phyloP scores from a whole-genome alignment of 2,329 filamentous ascomycete species.

The Cucurbitaria berberidis region DNA sequence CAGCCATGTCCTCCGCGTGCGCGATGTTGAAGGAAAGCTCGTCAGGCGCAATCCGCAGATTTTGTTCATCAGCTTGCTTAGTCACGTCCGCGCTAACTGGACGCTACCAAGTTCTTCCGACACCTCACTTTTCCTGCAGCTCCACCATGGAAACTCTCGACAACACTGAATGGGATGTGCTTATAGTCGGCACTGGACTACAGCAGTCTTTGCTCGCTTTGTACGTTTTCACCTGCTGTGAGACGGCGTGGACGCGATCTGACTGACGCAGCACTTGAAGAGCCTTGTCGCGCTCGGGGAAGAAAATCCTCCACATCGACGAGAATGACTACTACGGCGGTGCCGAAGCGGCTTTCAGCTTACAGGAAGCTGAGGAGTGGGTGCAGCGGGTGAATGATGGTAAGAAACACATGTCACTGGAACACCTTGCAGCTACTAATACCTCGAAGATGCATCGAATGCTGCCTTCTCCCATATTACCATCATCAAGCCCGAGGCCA shows the following conservation, averaged over 20 bases:
- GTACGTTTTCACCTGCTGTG: slow-evolving; percentile 49
- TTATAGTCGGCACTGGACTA: slow-evolving; percentile 60
- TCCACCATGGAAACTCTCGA: slow-evolving; percentile 57
- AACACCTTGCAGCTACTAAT: slow-evolving; percentile 10
- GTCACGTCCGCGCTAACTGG: slow-evolving; percentile 40
- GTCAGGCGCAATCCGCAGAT: slow-evolving; percentile 20
- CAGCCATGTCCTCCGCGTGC: slow-evolving; percentile 44
- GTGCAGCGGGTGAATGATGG: slow-evolving; percentile 54
- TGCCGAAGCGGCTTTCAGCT: slow-evolving; percentile 80
- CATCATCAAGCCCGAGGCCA: slow-evolving; percentile 37
- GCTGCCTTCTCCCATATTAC: slow-evolving; percentile 40
- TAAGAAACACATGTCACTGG: slow-evolving; percentile 16
- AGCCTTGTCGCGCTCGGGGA: slow-evolving; percentile 88
- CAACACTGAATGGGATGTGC: slow-evolving; percentile 58
- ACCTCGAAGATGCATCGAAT: slow-evolving; percentile 15
- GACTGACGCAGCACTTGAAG: slow-evolving; percentile 77
- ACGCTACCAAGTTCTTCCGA: slow-evolving; percentile 29
- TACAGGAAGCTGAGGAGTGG: slow-evolving; percentile 83
- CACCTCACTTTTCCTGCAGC: slow-evolving; percentile 24
- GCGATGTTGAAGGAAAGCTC: slow-evolving; percentile 37
- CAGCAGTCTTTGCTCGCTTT: slow-evolving; percentile 61
- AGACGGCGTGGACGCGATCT: slow-evolving; percentile 57
- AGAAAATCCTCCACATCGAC: slow-evolving; percentile 90
- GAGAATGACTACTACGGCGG: slow-evolving; percentile 88
- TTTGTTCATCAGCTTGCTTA: slow-evolving; percentile 36